Evolutionary conservation across 75 land plant genomes (phyloP).

Genomic region (Sequoia sempervirens): DNA sequence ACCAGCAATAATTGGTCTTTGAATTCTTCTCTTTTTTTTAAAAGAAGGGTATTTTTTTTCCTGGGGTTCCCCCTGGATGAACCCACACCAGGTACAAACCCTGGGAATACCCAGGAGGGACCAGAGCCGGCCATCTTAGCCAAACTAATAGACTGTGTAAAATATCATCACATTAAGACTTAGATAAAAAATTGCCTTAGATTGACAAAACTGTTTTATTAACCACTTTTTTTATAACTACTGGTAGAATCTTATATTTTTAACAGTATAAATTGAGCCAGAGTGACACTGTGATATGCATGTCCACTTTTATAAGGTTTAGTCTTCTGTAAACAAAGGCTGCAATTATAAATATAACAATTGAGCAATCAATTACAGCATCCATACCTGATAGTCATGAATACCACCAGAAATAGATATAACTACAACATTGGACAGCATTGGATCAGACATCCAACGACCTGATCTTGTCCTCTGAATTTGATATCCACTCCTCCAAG

Average conservation of each 20-base stretch:
- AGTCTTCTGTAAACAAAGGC: neutral
- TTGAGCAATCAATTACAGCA: neutral
- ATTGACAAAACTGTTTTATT: neutral
- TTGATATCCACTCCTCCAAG: constrained; percentile 80
- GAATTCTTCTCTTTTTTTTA: too few species aligned
- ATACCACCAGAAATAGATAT: constrained; percentile 85
- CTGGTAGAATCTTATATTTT: neutral
- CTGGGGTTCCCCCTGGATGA: too few species aligned
- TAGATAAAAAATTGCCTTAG: neutral
- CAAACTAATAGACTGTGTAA: neutral
- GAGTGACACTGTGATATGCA: neutral
- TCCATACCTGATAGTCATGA: constrained; percentile 84
- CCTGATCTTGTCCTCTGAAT: constrained; percentile 34
- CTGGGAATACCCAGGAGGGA: too few species aligned
- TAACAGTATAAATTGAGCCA: neutral
- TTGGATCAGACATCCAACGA: constrained; percentile 31
- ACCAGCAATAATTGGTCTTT: too few species aligned
- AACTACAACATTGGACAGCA: constrained; percentile 71
- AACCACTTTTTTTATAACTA: neutral
- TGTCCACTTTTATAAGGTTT: neutral
- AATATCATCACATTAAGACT: neutral
- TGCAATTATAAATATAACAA: neutral
- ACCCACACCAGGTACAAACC: too few species aligned
- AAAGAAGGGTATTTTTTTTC: too few species aligned
- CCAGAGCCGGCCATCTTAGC: too few species aligned